Evolutionary conservation across 208 protist species (phyloP).

Genomic region (Endotrypanum monterogeii): DNA sequence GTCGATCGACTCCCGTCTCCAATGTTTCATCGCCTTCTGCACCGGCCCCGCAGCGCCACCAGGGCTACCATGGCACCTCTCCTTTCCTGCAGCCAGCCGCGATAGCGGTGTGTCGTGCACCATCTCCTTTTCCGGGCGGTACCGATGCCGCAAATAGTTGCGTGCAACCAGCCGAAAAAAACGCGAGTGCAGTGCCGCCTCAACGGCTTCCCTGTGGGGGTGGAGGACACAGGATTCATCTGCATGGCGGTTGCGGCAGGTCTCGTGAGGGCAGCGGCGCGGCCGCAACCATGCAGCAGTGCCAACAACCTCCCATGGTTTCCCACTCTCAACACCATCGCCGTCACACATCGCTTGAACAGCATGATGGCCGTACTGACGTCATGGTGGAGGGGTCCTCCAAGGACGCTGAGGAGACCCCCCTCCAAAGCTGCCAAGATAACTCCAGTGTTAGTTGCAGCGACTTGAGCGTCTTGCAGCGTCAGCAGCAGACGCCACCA

Average conservation of each 20-base stretch:
- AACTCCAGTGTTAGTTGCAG: neutral
- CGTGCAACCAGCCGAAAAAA: conserved; percentile 13
- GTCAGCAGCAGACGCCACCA: neutral
- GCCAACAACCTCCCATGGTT: neutral
- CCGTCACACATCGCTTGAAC: neutral
- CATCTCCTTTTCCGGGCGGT: neutral
- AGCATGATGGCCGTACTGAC: neutral
- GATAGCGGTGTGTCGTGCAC: neutral
- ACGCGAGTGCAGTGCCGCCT: neutral
- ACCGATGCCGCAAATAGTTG: conserved; percentile 3
- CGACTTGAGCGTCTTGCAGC: neutral
- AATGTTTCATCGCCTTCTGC: conserved; percentile 8
- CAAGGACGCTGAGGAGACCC: neutral
- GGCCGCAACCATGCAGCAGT: conserved; percentile 24
- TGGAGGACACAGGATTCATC: neutral
- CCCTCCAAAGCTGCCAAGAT: neutral
- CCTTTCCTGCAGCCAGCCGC: conserved; percentile 14
- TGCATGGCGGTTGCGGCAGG: neutral
- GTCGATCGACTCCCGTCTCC: neutral
- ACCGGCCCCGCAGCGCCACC: conserved; percentile 18
- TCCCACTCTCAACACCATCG: conserved; percentile 1
- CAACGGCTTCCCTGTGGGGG: neutral
- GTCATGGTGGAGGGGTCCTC: neutral
- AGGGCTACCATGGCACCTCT: conserved; percentile 23
- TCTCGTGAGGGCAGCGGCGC: conserved; percentile 15